A percentile compares a stretch with the other conserved stretches of the same genome.
phyloP scores from a whole-genome alignment of 345 rosid species.

The Dimocarpus longan region DNA sequence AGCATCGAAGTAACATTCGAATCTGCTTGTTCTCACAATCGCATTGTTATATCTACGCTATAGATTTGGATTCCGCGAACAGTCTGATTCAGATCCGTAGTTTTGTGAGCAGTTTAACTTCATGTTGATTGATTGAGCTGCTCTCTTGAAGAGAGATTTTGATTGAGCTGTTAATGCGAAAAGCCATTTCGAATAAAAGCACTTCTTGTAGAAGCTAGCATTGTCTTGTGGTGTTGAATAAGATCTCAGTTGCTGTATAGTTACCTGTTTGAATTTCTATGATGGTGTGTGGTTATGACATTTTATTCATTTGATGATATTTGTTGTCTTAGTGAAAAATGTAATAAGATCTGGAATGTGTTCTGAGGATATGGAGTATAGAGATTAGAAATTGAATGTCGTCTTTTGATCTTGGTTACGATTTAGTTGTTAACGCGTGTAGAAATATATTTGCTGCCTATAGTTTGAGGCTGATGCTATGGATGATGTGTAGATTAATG shows the following conservation, averaged over 20 bases:
- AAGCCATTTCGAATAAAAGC: not conserved
- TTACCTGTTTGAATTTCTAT: not conserved
- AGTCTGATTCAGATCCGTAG: conserved; percentile 9
- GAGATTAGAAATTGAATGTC: no score
- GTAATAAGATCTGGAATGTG: no score
- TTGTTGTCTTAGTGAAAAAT: no score
- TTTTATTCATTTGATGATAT: not conserved
- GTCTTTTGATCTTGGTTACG: no score
- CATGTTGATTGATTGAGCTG: not conserved
- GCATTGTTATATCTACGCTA: not conserved
- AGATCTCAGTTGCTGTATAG: not conserved
- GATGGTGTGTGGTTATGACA: not conserved
- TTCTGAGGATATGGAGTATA: no score
- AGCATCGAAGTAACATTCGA: not conserved
- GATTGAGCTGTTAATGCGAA: not conserved
- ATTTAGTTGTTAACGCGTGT: no score
- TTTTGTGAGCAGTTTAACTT: not conserved
- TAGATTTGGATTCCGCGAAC: not conserved
- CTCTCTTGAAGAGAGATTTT: not conserved
- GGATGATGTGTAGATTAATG: not conserved
- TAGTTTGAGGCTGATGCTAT: not conserved
- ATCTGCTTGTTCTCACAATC: not conserved
- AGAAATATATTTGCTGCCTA: not conserved
- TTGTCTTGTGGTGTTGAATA: not conserved
- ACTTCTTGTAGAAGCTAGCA: not conserved